Percentiles rank a stretch among this genome's conserved stretches.
These are phyloP conservation scores for Leccinum ochraceum DNA, from an alignment of 768 basidiomycete species.

Conservation along the genomic window DNA sequence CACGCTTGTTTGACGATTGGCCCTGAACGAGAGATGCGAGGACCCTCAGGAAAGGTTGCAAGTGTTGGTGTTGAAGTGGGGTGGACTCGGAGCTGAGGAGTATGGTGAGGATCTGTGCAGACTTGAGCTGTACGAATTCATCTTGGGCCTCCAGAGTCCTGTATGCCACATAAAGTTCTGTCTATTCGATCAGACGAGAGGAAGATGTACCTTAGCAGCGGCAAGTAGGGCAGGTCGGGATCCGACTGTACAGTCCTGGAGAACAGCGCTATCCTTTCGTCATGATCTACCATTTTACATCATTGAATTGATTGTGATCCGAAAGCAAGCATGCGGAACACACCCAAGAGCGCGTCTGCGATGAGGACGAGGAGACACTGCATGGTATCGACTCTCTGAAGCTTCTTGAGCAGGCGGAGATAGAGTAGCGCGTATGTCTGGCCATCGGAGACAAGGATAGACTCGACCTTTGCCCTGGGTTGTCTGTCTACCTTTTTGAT, in stretches of 20 bases:
- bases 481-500: slow-evolving; percentile 92
- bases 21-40: slow-evolving; percentile 65
- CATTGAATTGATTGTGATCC: background rate
- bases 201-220: slow-evolving; percentile 64
- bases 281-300: slow-evolving; percentile 59
- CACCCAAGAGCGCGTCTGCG: slow-evolving; percentile 84
- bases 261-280: slow-evolving; percentile 82
- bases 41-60: slow-evolving; percentile 59
- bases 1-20: slow-evolving; percentile 65
- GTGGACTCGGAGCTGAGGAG: slow-evolving; percentile 65
- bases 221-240: slow-evolving; percentile 77
- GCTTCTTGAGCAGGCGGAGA: slow-evolving; percentile 84
- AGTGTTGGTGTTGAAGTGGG: slow-evolving; percentile 49
- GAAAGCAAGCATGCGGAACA: slow-evolving; percentile 20
- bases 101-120: slow-evolving; percentile 84
- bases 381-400: slow-evolving; percentile 84
- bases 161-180: slow-evolving; percentile 10
- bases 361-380: slow-evolving; percentile 85
- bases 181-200: background rate
- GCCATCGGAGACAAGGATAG: slow-evolving; percentile 80
- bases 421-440: slow-evolving; percentile 84
- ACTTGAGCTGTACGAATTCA: slow-evolving; percentile 93
- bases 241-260: slow-evolving; percentile 60
- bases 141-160: slow-evolving; percentile 86
- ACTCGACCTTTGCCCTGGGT: slow-evolving; percentile 69